Evolutionary conservation across 2,329 filamentous ascomycete genomes (phyloP).

Genomic region (Plectosphaerella sp.): DNA sequence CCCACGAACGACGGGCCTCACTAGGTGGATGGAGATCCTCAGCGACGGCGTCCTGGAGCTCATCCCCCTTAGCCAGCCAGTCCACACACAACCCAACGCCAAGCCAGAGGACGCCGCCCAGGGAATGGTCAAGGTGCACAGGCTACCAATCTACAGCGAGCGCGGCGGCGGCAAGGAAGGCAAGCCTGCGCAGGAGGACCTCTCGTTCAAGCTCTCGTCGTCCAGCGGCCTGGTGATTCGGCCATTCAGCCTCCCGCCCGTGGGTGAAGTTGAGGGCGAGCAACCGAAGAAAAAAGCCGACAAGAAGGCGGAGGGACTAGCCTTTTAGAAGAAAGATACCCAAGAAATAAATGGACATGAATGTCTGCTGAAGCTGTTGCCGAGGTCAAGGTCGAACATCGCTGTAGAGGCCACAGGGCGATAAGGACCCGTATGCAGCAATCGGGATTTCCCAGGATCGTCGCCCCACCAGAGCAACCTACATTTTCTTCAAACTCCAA

Average conservation of each 20-base stretch:
- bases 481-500: background rate
- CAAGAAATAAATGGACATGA: no score
- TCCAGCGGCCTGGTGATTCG: conserved; percentile 77
- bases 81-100: conserved; percentile 42
- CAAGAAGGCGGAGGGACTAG: conserved; percentile 61
- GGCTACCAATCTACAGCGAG: conserved; percentile 80
- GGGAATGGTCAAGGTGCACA: conserved; percentile 79
- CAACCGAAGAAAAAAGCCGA: conserved; percentile 41
- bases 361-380: background rate
- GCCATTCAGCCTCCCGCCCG: conserved; percentile 83
- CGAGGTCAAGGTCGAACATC: background rate
- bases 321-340: conserved; percentile 53
- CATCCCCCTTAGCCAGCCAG: conserved; percentile 59
- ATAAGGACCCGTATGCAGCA: no score
- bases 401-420: no score
- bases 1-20: conserved; percentile 68
- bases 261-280: conserved; percentile 63
- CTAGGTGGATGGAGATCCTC: conserved; percentile 81
- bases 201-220: conserved; percentile 85
- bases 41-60: conserved; percentile 85
- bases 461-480: background rate
- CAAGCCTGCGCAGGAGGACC: conserved; percentile 71
- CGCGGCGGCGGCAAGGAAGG: conserved; percentile 73
- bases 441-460: no score
- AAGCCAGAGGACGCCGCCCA: conserved; percentile 71